Percentiles rank a stretch among this genome's conserved stretches.
Evolutionary conservation across 1,284 basidiomycete species (phyloP).

Genomic region (Volvariella volvacea): DNA sequence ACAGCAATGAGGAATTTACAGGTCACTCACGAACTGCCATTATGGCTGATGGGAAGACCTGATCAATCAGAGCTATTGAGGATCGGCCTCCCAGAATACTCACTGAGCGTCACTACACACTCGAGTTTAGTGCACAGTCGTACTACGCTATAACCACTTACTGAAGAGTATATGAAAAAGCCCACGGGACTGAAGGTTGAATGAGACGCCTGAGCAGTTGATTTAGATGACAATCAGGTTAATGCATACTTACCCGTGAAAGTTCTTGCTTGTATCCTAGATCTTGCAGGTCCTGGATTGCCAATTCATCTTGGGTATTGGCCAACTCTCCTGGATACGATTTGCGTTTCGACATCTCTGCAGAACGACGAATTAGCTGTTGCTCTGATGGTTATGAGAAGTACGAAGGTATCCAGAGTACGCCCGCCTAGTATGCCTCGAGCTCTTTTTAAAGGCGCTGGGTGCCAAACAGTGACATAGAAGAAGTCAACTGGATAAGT

Average conservation of each 20-base stretch:
- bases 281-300: conserved; percentile 29
- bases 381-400: too few species aligned
- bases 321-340: background rate
- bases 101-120: conserved; percentile 48
- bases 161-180: conserved; percentile 42
- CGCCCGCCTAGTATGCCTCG: too few species aligned
- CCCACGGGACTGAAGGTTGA: conserved; percentile 34
- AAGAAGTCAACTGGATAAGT: too few species aligned
- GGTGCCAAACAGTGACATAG: too few species aligned
- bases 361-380: too few species aligned
- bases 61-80: too few species aligned
- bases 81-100: too few species aligned
- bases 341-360: background rate
- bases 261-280: conserved; percentile 47
- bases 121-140: too few species aligned
- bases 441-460: too few species aligned
- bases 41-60: conserved; percentile 32
- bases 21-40: conserved; percentile 44
- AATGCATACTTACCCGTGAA: conserved; percentile 36
- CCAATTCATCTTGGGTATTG: conserved; percentile 7
- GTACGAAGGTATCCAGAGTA: too few species aligned
- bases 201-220: background rate
- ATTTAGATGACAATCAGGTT: background rate
- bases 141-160: too few species aligned
- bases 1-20: background rate